Evolutionary conservation across 768 basidiomycete genomes (phyloP).

Genomic region (Myochromella boudieri): DNA sequence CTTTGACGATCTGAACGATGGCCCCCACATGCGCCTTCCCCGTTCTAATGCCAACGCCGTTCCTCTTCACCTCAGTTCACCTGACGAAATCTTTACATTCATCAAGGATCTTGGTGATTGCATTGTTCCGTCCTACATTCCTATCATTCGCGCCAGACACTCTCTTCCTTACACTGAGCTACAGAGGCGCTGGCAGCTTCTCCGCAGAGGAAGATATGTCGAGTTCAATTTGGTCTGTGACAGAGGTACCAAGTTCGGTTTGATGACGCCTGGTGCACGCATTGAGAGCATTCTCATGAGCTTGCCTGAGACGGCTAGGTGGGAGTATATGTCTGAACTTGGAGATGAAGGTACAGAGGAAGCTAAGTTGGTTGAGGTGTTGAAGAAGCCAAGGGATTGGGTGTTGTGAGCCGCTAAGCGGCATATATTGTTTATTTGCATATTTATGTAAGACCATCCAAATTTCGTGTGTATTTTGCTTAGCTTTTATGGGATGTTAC

Average conservation of each 20-base stretch:
- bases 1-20: constrained; percentile 87
- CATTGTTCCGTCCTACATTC: constrained; percentile 89
- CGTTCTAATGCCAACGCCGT: constrained; percentile 28
- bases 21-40: constrained; percentile 62
- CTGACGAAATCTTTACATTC: constrained; percentile 76
- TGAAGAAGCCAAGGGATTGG: constrained; percentile 70
- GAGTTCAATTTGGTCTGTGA: constrained; percentile 93
- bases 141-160: constrained; percentile 69
- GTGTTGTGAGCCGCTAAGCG: too few relatives aligned
- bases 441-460: too few relatives aligned
- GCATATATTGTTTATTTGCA: too few relatives aligned
- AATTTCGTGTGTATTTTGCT: too few relatives aligned
- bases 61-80: constrained; percentile 47
- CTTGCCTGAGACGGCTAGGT: constrained; percentile 81
- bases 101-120: constrained; percentile 71
- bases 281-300: constrained; percentile 93
- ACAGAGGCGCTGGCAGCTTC: constrained; percentile 88
- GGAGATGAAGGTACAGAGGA: constrained; percentile 69
- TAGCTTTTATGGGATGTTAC: too few relatives aligned
- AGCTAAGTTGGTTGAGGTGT: constrained; percentile 56
- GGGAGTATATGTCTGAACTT: constrained; percentile 86
- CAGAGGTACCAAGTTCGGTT: constrained; percentile 84
- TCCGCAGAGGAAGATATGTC: constrained; percentile 90
- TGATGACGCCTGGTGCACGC: constrained; percentile 81
- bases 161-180: constrained; percentile 56